Percentiles rank a stretch among this genome's conserved stretches.
These are phyloP conservation scores for Populus pruinosa DNA, from an alignment of 345 rosid species.

Conservation along the genomic window DNA sequence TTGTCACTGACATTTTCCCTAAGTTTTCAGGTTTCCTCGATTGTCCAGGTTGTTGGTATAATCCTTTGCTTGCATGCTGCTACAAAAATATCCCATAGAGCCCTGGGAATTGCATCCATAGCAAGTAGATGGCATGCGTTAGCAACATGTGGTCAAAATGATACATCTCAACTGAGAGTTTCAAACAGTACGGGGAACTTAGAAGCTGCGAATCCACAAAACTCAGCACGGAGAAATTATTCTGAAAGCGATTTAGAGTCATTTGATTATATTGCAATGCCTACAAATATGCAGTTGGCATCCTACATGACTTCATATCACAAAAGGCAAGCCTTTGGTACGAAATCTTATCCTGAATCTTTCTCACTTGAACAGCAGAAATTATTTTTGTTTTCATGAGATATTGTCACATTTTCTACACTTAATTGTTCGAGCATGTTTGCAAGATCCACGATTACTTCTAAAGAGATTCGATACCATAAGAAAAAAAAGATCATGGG, in stretches of 20 bases:
- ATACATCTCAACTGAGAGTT: conserved; percentile 43
- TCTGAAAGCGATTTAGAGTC: conserved; percentile 91
- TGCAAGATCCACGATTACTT: no score
- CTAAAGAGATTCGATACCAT: no score
- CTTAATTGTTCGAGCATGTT: neutral
- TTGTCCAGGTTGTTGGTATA: conserved; percentile 82
- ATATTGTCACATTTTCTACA: neutral
- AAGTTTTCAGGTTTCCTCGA: conserved; percentile 59
- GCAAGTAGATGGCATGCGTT: conserved; percentile 91
- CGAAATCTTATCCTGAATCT: conserved; percentile 3
- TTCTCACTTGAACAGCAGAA: neutral
- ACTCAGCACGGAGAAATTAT: conserved; percentile 32
- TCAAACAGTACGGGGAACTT: conserved; percentile 48
- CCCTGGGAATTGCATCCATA: conserved; percentile 62
- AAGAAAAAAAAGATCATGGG: no score
- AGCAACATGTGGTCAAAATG: conserved; percentile 55
- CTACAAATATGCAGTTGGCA: conserved; percentile 51
- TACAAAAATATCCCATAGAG: conserved; percentile 84
- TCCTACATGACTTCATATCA: conserved; percentile 71
- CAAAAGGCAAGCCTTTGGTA: conserved; percentile 85
- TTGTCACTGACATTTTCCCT: neutral
- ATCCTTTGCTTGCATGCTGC: conserved; percentile 82
- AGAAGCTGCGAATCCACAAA: conserved; percentile 31
- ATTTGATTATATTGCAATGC: conserved; percentile 56
- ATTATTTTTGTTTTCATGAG: neutral